Evolutionary conservation across 2,329 filamentous ascomycete species (phyloP).

Genomic region (Arthrobotrys conoides): DNA sequence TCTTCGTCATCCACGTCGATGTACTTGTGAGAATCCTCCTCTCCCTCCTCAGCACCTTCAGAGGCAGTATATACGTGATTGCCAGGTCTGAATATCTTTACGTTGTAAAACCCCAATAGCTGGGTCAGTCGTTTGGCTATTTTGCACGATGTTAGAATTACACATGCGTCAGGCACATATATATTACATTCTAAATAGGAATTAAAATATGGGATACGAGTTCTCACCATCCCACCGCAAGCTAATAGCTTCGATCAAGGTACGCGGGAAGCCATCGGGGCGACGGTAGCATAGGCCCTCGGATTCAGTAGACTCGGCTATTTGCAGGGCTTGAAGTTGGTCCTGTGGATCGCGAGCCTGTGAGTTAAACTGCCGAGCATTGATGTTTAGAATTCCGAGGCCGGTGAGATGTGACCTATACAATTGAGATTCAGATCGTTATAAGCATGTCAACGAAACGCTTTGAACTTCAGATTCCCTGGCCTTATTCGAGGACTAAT

Average conservation of each 20-base stretch:
- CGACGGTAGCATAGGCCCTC: background rate
- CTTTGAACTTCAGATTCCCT: too few species aligned
- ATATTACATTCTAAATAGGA: background rate
- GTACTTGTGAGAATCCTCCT: background rate
- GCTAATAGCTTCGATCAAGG: constrained; percentile 22
- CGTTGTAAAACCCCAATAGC: background rate
- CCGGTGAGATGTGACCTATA: constrained; percentile 5
- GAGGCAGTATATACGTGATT: background rate
- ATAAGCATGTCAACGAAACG: background rate
- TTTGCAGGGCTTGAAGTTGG: constrained; percentile 5
- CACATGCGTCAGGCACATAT: background rate
- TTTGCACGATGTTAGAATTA: background rate
- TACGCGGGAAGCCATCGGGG: constrained; percentile 4
- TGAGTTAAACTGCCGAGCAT: constrained; percentile 17
- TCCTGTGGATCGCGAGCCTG: constrained; percentile 18
- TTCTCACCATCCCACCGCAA: constrained; percentile 21
- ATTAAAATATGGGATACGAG: background rate
- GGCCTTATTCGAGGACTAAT: too few species aligned
- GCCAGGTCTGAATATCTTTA: constrained; percentile 6
- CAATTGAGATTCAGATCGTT: background rate
- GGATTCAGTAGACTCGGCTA: background rate
- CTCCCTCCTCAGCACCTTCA: background rate
- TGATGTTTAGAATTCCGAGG: constrained; percentile 15
- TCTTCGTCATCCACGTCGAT: background rate
- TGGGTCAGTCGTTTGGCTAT: constrained; percentile 5